phyloP scores from a whole-genome alignment of 768 basidiomycete species.

The Phaeolepiota aurea region DNA sequence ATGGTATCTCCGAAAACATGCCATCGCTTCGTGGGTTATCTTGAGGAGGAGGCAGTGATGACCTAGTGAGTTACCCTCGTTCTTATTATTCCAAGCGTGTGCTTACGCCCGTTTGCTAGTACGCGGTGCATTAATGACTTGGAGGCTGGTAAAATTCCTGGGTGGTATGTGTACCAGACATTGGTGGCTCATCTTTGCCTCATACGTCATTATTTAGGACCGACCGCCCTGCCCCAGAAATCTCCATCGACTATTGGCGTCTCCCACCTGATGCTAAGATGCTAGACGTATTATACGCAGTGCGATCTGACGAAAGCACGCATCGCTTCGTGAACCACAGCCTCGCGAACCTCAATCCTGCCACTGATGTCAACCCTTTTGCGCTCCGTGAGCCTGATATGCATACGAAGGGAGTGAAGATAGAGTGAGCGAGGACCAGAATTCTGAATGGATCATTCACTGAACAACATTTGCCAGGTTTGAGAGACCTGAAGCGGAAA shows the following conservation, averaged over 20 bases:
- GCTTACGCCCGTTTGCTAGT: constrained; percentile 24
- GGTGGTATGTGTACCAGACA: constrained; percentile 42
- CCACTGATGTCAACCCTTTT: constrained; percentile 83
- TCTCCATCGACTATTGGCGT: constrained; percentile 96
- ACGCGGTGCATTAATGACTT: constrained; percentile 81
- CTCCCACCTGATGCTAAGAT: constrained; percentile 64
- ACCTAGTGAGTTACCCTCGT: constrained; percentile 61
- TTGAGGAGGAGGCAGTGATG: constrained; percentile 92
- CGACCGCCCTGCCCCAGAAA: constrained; percentile 68
- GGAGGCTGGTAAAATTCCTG: constrained; percentile 71
- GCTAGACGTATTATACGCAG: constrained; percentile 84
- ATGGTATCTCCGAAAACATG: constrained; percentile 65
- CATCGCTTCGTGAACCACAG: constrained; percentile 97
- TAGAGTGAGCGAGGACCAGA: constrained; percentile 48
- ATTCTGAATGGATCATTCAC: background rate
- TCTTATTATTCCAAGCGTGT: constrained; percentile 2
- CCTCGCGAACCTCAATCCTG: constrained; percentile 73
- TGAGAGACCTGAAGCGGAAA: constrained; percentile 56
- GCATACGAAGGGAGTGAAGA: constrained; percentile 66
- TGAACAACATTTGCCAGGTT: constrained; percentile 35
- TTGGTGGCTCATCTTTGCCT: constrained; percentile 3
- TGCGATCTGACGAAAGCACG: constrained; percentile 88
- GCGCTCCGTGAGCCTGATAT: constrained; percentile 86
- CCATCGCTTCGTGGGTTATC: constrained; percentile 86
- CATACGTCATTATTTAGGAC: constrained; percentile 34